Evolutionary conservation across 768 basidiomycete species (phyloP), one percentile per base, ranked within the genome.

Genomic region (Psilocybe tampanensis): DNA sequence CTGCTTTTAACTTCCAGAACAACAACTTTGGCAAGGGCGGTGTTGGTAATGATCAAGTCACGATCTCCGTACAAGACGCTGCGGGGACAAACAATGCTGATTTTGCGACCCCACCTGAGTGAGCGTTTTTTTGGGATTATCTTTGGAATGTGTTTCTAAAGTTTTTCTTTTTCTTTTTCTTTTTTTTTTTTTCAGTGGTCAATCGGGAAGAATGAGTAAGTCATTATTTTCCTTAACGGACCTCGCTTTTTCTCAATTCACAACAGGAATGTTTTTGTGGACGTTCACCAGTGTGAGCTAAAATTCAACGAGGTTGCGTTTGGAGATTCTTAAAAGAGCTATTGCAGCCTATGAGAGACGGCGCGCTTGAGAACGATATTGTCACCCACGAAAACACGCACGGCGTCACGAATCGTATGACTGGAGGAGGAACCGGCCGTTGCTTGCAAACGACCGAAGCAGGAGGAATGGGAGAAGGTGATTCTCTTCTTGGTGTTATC

Each of bases 391-490:
- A 89, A 68, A 75, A 76, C 63, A 78, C 76, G 12, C 80, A 78
- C 56, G 78, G 77, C 23, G 66, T 78, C 54, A 76, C 77, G 26
- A 79, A 72, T 61, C 68, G 75, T 15, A 70, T 83, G 75, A 82
- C 81, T n/a, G 81, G 81, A 33, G 80, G 81, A 42, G 81, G 79
- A 45, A 80, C 80, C 23, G 81, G 80, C 45, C 74, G 82, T 18
- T 89, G 87, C 72, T 72, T 89, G 57, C 83, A 86, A 66, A 83
- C 78, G 36, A 76, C 76, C 39, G 86, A 88, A 65, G 77, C 86
- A 7, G 85, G 84, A 36, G 86, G 86, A 29, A 80, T 88, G 80
- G 86, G 86, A 47, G 87, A 88, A 69, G 86, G 64, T 70, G 74
- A 17, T 18, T 36, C 33, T 22, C 17, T 7, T 48, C 13, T n/a